These are phyloP conservation scores for Agaricus sinodeliciosus DNA, from an alignment of 768 basidiomycete genomes.

Conservation along the genomic window DNA sequence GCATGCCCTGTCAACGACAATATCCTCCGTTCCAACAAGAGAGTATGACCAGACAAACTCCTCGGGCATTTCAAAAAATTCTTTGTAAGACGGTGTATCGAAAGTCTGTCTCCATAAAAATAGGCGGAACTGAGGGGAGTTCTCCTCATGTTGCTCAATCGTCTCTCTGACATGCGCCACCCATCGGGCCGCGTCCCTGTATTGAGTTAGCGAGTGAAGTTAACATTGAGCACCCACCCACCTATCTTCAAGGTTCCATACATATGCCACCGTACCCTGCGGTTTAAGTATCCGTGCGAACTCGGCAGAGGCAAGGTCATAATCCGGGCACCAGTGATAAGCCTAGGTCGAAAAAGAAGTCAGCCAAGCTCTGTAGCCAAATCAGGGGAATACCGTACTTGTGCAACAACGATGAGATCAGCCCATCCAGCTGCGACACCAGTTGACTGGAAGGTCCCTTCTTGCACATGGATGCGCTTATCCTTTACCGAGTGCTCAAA, in stretches of 20 bases:
- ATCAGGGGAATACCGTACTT: slow-evolving; percentile 34
- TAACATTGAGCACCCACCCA: slow-evolving; percentile 16
- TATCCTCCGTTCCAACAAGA: slow-evolving; percentile 46
- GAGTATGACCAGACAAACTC: slow-evolving; percentile 50
- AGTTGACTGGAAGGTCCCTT: slow-evolving; percentile 68
- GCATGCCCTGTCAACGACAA: slow-evolving; percentile 56
- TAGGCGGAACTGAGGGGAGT: slow-evolving; percentile 78
- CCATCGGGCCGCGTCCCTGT: slow-evolving; percentile 61
- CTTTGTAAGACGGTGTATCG: slow-evolving; percentile 51
- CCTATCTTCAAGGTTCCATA: slow-evolving; percentile 93
- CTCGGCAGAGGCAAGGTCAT: slow-evolving; percentile 62
- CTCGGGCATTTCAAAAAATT: slow-evolving; percentile 51
- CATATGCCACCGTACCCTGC: slow-evolving; percentile 58
- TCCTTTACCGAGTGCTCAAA: slow-evolving; percentile 56
- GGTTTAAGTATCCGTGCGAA: slow-evolving; percentile 79
- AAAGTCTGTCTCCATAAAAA: slow-evolving; percentile 70
- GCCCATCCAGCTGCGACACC: slow-evolving; percentile 63
- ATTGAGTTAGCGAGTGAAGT: background rate
- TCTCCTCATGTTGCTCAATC: slow-evolving; percentile 62
- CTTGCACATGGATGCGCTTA: slow-evolving; percentile 40
- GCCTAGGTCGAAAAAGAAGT: slow-evolving; percentile 41
- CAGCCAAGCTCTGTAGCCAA: slow-evolving; percentile 6
- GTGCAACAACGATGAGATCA: slow-evolving; percentile 72
- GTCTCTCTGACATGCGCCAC: slow-evolving; percentile 64
- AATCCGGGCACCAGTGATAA: slow-evolving; percentile 91